Conservation (phyloP, 1,139 yeast genomes). For the Pichia sp. region DNA sequence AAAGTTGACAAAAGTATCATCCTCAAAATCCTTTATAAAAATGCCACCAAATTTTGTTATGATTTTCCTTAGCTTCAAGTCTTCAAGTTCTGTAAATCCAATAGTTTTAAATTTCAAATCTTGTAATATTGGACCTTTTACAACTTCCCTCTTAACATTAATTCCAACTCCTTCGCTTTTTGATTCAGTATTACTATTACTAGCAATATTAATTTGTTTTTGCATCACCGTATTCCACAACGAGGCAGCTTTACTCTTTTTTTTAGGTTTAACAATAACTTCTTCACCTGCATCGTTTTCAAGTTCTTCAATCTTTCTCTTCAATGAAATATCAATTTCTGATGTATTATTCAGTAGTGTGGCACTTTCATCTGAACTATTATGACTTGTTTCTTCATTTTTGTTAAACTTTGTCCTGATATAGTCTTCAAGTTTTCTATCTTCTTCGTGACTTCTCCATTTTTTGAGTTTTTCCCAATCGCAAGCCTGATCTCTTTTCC, state of each 20-base stretch:
- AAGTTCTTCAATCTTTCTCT: slow-evolving; percentile 1
- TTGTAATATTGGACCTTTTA: slow-evolving; percentile 14
- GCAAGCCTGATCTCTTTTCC: slow-evolving; percentile 40
- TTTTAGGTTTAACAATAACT: slow-evolving; percentile 25
- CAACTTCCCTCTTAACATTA: not conserved
- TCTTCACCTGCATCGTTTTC: slow-evolving; percentile 17
- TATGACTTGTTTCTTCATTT: not conserved
- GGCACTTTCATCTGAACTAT: not conserved
- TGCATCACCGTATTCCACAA: slow-evolving; percentile 51
- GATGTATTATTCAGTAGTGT: not conserved
- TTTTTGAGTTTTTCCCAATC: slow-evolving; percentile 41
- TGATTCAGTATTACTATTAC: not conserved
- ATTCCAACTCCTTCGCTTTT: not conserved
- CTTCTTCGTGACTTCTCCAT: slow-evolving; percentile 19
- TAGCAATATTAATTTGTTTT: not conserved
- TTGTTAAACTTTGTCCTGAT: slow-evolving; percentile 1
- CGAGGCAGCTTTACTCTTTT: slow-evolving; percentile 26
- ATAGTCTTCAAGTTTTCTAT: slow-evolving; percentile 10
- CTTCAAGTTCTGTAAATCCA: slow-evolving; percentile 29
- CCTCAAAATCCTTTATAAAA: not conserved
- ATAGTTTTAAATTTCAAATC: slow-evolving; percentile 15
- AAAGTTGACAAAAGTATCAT: slow-evolving; percentile 7
- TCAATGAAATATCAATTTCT: not conserved
- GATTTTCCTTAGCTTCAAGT: slow-evolving; percentile 36
- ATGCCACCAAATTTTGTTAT: slow-evolving; percentile 23